These are phyloP conservation scores for Aspergillus hiratsukae DNA, from an alignment of 2,329 filamentous ascomycete genomes.

Conservation along the genomic window DNA sequence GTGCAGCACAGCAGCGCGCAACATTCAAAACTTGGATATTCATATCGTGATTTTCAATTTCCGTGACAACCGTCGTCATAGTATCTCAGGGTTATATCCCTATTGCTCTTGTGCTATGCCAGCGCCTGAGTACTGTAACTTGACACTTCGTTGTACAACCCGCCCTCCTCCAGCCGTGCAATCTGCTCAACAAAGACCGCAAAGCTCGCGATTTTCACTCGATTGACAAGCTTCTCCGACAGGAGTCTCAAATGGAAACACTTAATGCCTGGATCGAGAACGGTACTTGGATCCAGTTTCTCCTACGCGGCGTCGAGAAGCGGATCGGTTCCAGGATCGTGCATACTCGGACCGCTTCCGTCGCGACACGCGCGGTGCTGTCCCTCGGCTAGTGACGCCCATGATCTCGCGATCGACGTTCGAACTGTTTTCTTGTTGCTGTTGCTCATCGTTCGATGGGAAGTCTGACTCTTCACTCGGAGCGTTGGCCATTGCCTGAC, in stretches of 20 bases:
- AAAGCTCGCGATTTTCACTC: too few species aligned
- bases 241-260: background rate
- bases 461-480: conserved; percentile 4
- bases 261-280: conserved; percentile 14
- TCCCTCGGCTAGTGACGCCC: conserved; percentile 8
- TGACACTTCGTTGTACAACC: background rate
- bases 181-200: background rate
- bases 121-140: background rate
- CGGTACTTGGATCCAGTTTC: conserved; percentile 14
- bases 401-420: conserved; percentile 13
- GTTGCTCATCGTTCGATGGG: conserved; percentile 1
- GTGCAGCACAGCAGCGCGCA: background rate
- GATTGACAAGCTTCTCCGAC: too few species aligned
- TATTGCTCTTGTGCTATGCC: background rate
- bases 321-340: background rate
- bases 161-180: background rate
- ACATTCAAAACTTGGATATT: background rate
- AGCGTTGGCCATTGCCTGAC: conserved; percentile 7
- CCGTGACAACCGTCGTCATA: background rate
- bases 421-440: conserved; percentile 6
- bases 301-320: background rate
- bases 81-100: background rate
- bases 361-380: conserved; percentile 5
- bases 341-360: conserved; percentile 5
- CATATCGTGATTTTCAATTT: background rate